Evolutionary conservation across 2,329 filamentous ascomycete species (phyloP), one percentile per base, ranked within the genome.

Genomic region (Ceratocystis albifundus): DNA sequence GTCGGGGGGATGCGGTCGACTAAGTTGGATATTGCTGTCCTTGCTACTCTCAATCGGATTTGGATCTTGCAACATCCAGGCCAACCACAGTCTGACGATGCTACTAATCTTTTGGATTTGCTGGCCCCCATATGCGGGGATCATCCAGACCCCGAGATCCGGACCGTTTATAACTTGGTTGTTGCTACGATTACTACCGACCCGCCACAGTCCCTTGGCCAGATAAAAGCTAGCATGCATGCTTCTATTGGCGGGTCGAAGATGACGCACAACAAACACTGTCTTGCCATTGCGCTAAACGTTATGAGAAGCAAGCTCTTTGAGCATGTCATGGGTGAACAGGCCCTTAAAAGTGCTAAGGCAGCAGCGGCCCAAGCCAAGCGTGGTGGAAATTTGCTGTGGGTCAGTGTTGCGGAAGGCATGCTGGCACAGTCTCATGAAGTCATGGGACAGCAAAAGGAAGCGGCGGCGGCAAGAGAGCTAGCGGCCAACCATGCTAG

Each of bases 251-350:
- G 82, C 48, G 84, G 85, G 2, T 87, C 89, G 12, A 87, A 87
- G 69, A 78, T 79, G 6, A 85, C 88, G 7, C 80, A 80, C 65
- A 96, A 96, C 73, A 84, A 84, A 36, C 88, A 95, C 70, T 87
- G 92, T 65, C 82, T 91, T n/a, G 87, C 87, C 61, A 88, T 96
- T 69, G 86, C 88, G 4, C 83, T 96, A 68, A 91, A 86, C 70
- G 86, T 94, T 70, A 95, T 96, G 88, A 88, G 88, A 64, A 85
- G 83, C 72, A 84, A 86, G 64, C 88, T 96, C 72, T 96, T 92
- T 74, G 86, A 87, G 59, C 88, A 88, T 68, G 87, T 92, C 15
- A 84, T 95, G 3, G 90, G 90, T 62, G 87, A 88, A 67, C 88
- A 92, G 74, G 87, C 88, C 0, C 80, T 89, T 68, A 91, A 91